Evolutionary conservation across 257 asterid species (phyloP).

Genomic region (Solanum microdontum): DNA sequence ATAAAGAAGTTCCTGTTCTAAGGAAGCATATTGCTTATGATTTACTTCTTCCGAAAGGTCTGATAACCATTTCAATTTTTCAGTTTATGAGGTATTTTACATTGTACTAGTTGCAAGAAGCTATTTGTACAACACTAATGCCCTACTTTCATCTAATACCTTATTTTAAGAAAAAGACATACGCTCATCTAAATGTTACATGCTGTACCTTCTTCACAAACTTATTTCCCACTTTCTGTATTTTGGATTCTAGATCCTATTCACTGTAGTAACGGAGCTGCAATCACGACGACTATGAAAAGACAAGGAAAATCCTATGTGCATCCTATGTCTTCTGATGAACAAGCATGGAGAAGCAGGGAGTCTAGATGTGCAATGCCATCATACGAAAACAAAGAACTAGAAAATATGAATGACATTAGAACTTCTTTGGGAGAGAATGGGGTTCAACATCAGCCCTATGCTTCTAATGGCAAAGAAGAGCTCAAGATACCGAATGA

Average conservation of each 20-base stretch:
- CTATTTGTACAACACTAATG: neutral
- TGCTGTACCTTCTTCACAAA: neutral
- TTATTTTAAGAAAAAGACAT: neutral
- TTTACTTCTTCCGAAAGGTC: constrained; percentile 87
- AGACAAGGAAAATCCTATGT: constrained; percentile 36
- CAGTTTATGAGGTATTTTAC: neutral
- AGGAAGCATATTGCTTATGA: constrained; percentile 77
- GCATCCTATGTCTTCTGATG: constrained; percentile 20
- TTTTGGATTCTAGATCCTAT: constrained; percentile 33
- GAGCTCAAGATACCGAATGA: constrained; percentile 25
- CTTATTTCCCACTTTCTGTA: neutral
- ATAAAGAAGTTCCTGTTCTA: constrained; percentile 72
- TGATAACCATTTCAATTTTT: neutral
- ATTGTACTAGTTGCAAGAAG: neutral
- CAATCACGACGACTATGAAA: constrained; percentile 17
- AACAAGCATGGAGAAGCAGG: constrained; percentile 14
- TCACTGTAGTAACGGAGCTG: constrained; percentile 25
- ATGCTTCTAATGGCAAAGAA: constrained; percentile 31
- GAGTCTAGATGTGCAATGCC: constrained; percentile 21
- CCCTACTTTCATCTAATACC: neutral
- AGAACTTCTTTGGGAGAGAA: constrained; percentile 7
- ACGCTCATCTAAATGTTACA: neutral
- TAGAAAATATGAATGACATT: constrained; percentile 3
- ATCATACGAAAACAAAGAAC: constrained; percentile 24
- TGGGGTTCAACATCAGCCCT: constrained; percentile 11